phyloP scores from a whole-genome alignment of 1,139 yeast species.

The Pichia sp. region DNA sequence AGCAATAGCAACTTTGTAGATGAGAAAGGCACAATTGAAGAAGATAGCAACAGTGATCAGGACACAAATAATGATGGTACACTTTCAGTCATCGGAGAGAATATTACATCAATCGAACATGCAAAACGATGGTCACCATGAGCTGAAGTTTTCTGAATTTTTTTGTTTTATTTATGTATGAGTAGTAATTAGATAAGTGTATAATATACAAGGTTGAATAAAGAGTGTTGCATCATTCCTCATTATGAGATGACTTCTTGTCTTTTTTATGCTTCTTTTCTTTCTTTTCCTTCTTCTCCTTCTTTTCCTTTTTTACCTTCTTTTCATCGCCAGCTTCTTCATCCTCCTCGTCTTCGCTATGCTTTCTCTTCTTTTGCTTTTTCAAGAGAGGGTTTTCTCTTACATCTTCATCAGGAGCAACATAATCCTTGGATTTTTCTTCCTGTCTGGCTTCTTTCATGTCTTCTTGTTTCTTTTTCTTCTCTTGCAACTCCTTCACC shows the following conservation, averaged over 20 bases:
- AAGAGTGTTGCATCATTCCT: neutral
- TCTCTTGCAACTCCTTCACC: constrained; percentile 65
- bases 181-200: neutral
- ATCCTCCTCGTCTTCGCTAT: constrained; percentile 9
- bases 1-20: neutral
- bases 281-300: constrained; percentile 20
- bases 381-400: constrained; percentile 33
- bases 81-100: constrained; percentile 17
- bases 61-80: constrained; percentile 8
- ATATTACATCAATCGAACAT: constrained; percentile 10
- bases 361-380: constrained; percentile 21
- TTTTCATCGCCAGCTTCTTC: constrained; percentile 21
- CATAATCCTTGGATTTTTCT: constrained; percentile 73
- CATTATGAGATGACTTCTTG: neutral
- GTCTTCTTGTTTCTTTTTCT: constrained; percentile 73
- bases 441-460: constrained; percentile 59
- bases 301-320: too few relatives aligned
- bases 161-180: neutral
- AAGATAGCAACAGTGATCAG: neutral
- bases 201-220: constrained; percentile 1
- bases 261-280: constrained; percentile 29
- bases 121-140: constrained; percentile 20
- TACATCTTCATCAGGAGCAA: constrained; percentile 71
- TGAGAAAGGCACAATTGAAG: neutral
- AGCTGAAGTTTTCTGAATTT: neutral